A percentile compares a stretch with the other conserved stretches of the same genome.
Conservation (phyloP, 768 basidiomycete species). For the button mushroom (Agaricus bisporus) region DNA sequence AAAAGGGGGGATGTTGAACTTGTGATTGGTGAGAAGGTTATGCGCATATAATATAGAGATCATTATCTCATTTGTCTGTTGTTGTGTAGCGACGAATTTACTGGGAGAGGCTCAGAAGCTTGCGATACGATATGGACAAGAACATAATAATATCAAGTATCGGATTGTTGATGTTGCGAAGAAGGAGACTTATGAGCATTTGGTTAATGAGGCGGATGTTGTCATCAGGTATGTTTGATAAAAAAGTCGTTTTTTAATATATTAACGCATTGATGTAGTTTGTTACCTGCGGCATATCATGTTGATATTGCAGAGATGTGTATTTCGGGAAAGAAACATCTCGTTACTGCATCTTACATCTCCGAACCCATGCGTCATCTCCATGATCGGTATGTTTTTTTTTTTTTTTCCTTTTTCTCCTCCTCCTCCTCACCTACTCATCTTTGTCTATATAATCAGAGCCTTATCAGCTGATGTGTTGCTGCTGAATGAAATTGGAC, state of each 20-base stretch:
- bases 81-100: slow-evolving; percentile 71
- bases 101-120: slow-evolving; percentile 48
- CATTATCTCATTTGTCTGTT: too few species aligned
- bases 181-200: slow-evolving; percentile 31
- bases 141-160: slow-evolving; percentile 46
- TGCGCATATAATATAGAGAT: not conserved
- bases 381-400: slow-evolving; percentile 44
- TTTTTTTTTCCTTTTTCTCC: not conserved
- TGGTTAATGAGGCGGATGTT: slow-evolving; percentile 66
- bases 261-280: slow-evolving; percentile 34
- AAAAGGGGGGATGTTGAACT: slow-evolving; percentile 58
- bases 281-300: slow-evolving; percentile 78
- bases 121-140: slow-evolving; percentile 19
- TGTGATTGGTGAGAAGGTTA: slow-evolving; percentile 59
- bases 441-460: slow-evolving; percentile 13
- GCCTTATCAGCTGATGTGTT: slow-evolving; percentile 64
- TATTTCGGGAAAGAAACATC: slow-evolving; percentile 60
- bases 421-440: not conserved
- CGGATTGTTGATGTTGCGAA: slow-evolving; percentile 58
- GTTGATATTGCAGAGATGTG: slow-evolving; percentile 65
- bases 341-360: slow-evolving; percentile 91
- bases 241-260: not conserved
- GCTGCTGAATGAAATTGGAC: slow-evolving; percentile 83
- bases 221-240: slow-evolving; percentile 67
- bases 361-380: slow-evolving; percentile 70